Evolutionary conservation across 2,329 filamentous ascomycete species (phyloP).

Genomic region (Colletotrichum ledebouriae): DNA sequence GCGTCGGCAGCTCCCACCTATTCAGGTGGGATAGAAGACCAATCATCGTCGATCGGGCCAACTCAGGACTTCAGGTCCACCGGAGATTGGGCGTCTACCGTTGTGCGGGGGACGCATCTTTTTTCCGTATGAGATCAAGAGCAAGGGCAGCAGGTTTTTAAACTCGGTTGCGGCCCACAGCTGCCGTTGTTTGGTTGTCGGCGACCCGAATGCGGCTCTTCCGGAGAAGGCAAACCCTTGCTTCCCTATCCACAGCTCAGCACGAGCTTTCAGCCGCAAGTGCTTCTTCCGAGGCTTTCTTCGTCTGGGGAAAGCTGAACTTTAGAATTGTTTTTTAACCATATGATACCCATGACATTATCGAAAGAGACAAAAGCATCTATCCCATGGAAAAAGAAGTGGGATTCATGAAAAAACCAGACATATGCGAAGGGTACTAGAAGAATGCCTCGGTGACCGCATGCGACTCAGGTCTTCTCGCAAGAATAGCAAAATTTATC

Average conservation of each 20-base stretch:
- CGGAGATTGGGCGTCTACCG: background rate
- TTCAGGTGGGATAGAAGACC: slow-evolving; percentile 20
- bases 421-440: too few relatives aligned
- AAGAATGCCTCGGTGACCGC: background rate
- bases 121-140: slow-evolving; percentile 4
- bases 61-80: slow-evolving; percentile 4
- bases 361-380: slow-evolving; percentile 17
- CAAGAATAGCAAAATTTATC: background rate
- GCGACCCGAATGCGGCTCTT: slow-evolving; percentile 34
- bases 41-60: slow-evolving; percentile 13
- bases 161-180: slow-evolving; percentile 9
- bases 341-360: slow-evolving; percentile 37
- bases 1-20: slow-evolving; percentile 33
- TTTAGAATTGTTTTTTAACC: slow-evolving; percentile 15
- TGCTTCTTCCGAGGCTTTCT: slow-evolving; percentile 14
- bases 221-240: background rate
- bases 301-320: background rate
- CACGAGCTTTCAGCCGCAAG: slow-evolving; percentile 35
- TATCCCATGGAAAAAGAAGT: slow-evolving; percentile 1
- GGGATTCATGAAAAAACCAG: background rate
- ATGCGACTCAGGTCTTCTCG: background rate
- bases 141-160: slow-evolving; percentile 11
- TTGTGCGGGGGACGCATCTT: background rate
- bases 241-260: slow-evolving; percentile 16
- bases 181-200: slow-evolving; percentile 5